Conservation (phyloP, 1,139 yeast genomes). For the Lodderomyces elongisporus region DNA sequence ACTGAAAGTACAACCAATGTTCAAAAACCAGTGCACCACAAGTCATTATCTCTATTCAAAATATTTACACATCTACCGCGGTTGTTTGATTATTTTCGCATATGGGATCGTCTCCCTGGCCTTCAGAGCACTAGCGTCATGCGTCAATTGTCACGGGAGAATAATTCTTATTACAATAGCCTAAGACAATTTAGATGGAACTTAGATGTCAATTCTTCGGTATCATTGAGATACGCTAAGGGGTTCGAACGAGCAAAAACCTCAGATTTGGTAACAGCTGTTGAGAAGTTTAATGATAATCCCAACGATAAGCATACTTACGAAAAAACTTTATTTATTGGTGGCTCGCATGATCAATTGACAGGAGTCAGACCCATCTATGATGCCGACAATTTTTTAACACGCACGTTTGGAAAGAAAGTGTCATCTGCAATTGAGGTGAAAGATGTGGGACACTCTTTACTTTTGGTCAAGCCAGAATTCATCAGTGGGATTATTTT, state of each 20-base stretch:
- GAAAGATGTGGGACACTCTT: conserved; percentile 61
- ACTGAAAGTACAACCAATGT: not conserved
- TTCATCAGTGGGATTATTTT: conserved; percentile 58
- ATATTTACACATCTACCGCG: conserved; percentile 41
- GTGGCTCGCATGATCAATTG: conserved; percentile 55
- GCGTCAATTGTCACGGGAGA: conserved; percentile 42
- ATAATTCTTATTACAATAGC: conserved; percentile 35
- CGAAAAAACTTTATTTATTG: conserved; percentile 46
- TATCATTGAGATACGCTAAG: conserved; percentile 49
- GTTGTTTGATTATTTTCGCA: conserved; percentile 51
- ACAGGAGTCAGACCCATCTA: conserved; percentile 42
- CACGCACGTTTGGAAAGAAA: conserved; percentile 21
- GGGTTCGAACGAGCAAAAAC: conserved; percentile 43
- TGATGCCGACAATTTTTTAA: conserved; percentile 22
- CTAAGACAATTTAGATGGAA: conserved; percentile 68
- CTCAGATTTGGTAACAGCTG: conserved; percentile 41
- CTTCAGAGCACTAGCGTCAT: conserved; percentile 52
- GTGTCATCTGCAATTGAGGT: conserved; percentile 37
- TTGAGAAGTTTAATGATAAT: conserved; percentile 32
- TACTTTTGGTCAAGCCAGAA: conserved; percentile 62
- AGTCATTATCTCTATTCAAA: conserved; percentile 9
- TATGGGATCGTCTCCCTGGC: conserved; percentile 61
- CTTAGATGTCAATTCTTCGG: conserved; percentile 52
- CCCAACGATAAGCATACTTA: conserved; percentile 27
- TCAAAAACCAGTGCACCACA: not conserved